Base-by-base conservation (phyloP, 345 rosid species). In the Salix viminalis region DNA sequence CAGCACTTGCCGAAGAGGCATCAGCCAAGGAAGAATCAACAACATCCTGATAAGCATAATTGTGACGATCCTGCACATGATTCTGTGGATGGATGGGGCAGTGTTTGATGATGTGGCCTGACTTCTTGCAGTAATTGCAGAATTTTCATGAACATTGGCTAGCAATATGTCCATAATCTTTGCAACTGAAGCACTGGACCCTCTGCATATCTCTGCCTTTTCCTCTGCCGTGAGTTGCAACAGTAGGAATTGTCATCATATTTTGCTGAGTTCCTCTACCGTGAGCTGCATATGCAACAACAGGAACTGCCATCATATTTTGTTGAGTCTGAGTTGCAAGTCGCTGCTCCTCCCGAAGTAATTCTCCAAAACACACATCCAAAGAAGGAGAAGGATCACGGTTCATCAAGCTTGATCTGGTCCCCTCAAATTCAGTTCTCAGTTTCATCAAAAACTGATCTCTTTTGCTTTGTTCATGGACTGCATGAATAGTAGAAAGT, bases 391-490 rank as follows among this genome's bases (percentile, higher is more conserved):
- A 5, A 12, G 80, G 54, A 28, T 65, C 6, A 2, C 46, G 24
- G 23, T 60, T 79, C 77, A 79, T 66, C 32, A 72, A 14, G 52
- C 21, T 71, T 0, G 75, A 75, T 4, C n/a, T 42, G 28, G 26
- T 4, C 15, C 9, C 11, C 23, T 76, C 65, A 67, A 67, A 71
- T 5, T 82, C n/a, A 54, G 30, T 10, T 0, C 24, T 6, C 0
- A 78, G 23, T 36, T 81, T 78, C 74, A 82, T 82, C 5, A 75
- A 39, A 26, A 82, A 82, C 18, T 79, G 58, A 48, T 71, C 77
- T 13, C 61, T 15, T 39, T 82, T 71, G 10, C 77, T 65, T 0
- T 39, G n/a, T 7, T 58, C 69, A 79, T 82, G 80, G 36, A 82
- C 41, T 8, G 2, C 65, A 9, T 44, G 34, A 7, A 34, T 21